These are phyloP conservation scores for Pichia nakasei DNA, from an alignment of 805 yeast genomes.

Conservation along the genomic window DNA sequence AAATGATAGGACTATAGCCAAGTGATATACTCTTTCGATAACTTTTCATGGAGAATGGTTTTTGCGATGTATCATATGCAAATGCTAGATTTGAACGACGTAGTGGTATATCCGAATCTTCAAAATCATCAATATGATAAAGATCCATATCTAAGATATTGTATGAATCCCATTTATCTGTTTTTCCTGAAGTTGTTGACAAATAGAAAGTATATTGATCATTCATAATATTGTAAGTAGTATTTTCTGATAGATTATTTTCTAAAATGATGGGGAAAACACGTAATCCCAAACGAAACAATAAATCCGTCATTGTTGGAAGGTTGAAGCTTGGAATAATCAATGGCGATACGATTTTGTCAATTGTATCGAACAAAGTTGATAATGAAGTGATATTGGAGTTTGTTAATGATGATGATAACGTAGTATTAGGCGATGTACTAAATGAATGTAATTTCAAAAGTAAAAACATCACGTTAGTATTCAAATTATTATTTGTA, in stretches of 20 bases:
- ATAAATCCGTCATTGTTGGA: slow-evolving; percentile 18
- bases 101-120: not conserved
- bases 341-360: slow-evolving; percentile 4
- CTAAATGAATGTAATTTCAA: slow-evolving; percentile 26
- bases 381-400: slow-evolving; percentile 11
- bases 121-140: not conserved
- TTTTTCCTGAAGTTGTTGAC: not conserved
- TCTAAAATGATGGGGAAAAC: slow-evolving; percentile 30
- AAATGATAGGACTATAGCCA: slow-evolving; percentile 65
- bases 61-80: slow-evolving; percentile 29
- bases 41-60: slow-evolving; percentile 31
- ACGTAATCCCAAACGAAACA: slow-evolving; percentile 29
- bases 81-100: slow-evolving; percentile 11
- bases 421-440: not conserved
- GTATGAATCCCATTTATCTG: not conserved
- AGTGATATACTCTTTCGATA: slow-evolving; percentile 35
- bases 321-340: not conserved
- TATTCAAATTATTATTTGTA: slow-evolving; percentile 40
- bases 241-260: slow-evolving; percentile 19
- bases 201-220: not conserved
- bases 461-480: slow-evolving; percentile 34
- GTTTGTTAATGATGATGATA: slow-evolving; percentile 1
- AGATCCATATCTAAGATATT: slow-evolving; percentile 2
- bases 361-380: not conserved
- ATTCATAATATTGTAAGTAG: slow-evolving; percentile 22